A percentile compares a stretch with the other conserved stretches of the same genome.
Evolutionary conservation across 306 rosid species (phyloP).

Genomic region (Malus sieversii): DNA sequence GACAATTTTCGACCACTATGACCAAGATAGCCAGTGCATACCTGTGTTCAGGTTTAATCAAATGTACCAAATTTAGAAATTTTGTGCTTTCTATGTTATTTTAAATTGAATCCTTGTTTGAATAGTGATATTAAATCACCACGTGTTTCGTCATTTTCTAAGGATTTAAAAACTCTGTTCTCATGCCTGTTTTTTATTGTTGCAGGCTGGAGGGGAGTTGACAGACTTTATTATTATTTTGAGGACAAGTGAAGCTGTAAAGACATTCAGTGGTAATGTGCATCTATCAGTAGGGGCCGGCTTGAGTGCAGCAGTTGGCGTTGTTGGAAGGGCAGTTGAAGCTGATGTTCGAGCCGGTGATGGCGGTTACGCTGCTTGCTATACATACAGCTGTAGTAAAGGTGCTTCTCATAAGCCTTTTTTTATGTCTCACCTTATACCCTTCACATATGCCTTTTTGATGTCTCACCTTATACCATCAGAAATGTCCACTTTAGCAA

Average conservation of each 20-base stretch:
- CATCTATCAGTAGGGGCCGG: conserved; percentile 94
- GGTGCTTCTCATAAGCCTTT: conserved; percentile 27
- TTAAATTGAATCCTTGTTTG: neutral
- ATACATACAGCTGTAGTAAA: conserved; percentile 93
- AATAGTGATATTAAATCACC: neutral
- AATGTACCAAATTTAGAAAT: neutral
- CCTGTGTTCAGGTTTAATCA: neutral
- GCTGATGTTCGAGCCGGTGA: conserved; percentile 98
- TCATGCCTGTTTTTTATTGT: neutral
- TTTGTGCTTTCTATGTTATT: neutral
- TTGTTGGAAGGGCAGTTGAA: conserved; percentile 76
- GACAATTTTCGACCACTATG: neutral
- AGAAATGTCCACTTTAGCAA: neutral
- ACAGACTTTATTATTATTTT: conserved; percentile 83
- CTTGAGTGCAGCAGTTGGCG: conserved; percentile 87
- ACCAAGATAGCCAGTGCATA: neutral
- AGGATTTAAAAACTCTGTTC: neutral
- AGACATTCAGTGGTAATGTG: conserved; percentile 66
- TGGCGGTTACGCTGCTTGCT: conserved; percentile 89
- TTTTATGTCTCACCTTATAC: neutral
- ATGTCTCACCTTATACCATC: neutral
- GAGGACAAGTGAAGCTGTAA: conserved; percentile 75
- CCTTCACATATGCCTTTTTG: neutral
- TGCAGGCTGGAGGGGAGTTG: conserved; percentile 92
- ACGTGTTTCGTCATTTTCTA: neutral